Conservation (phyloP, 371 early-diverging fungal species). For the Mucor velutinosus region DNA sequence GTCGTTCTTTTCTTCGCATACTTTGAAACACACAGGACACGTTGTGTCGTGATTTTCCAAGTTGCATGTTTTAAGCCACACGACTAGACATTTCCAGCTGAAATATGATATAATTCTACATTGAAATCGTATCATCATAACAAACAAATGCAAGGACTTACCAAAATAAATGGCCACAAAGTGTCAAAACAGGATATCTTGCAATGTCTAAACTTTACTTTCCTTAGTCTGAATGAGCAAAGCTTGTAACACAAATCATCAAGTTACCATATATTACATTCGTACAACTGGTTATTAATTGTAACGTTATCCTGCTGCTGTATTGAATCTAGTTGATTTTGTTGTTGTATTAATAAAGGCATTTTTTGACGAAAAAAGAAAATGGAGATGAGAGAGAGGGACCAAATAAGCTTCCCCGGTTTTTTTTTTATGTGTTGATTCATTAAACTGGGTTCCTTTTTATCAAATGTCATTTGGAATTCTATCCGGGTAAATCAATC, state of each 20-base stretch:
- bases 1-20: not conserved
- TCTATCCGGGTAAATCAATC: not conserved
- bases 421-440: not conserved
- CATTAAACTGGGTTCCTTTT: not conserved
- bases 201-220: not conserved
- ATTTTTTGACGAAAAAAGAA: not conserved
- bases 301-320: not conserved
- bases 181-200: not conserved
- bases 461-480: not conserved
- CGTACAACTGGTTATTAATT: not conserved
- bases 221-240: not conserved
- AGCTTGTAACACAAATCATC: not conserved
- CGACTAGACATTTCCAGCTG: not conserved
- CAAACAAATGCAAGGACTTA: not conserved
- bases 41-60: not conserved
- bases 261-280: not conserved
- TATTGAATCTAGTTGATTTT: not conserved
- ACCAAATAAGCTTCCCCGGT: not conserved
- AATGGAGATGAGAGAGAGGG: not conserved
- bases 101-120: not conserved
- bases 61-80: not conserved
- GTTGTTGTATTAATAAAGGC: not conserved
- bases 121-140: not conserved
- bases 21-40: not conserved
- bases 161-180: slow-evolving; percentile 2